These are phyloP conservation scores for Adansonia digitata DNA, from an alignment of 345 rosid species.

Conservation along the genomic window DNA sequence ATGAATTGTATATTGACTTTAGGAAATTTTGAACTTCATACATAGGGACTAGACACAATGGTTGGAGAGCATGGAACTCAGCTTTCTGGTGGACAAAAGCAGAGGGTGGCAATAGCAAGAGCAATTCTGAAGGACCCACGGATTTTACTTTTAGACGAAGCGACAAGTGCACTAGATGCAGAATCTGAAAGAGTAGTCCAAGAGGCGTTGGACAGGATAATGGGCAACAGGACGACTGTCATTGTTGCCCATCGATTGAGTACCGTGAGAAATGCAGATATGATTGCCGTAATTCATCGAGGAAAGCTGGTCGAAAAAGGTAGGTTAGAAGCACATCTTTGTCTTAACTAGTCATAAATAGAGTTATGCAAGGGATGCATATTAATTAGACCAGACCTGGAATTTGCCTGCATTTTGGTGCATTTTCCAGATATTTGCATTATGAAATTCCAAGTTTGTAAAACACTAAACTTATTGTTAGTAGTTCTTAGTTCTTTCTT, in stretches of 20 bases:
- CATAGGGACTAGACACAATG: constrained; percentile 74
- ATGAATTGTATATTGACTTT: background rate
- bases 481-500: background rate
- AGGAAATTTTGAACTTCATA: background rate
- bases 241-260: constrained; percentile 84
- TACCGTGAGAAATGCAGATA: constrained; percentile 65
- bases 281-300: constrained; percentile 68
- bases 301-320: constrained; percentile 89
- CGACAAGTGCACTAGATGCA: constrained; percentile 86
- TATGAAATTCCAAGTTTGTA: background rate
- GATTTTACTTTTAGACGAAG: constrained; percentile 78
- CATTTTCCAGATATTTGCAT: too few species aligned
- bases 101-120: constrained; percentile 85
- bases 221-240: constrained; percentile 71
- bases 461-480: background rate
- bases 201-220: constrained; percentile 76
- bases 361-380: background rate
- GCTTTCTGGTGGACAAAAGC: constrained; percentile 95
- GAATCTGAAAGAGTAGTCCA: constrained; percentile 85
- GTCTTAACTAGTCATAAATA: background rate
- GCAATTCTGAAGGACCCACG: constrained; percentile 78
- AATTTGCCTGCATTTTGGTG: background rate
- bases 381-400: background rate
- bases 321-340: constrained; percentile 8
- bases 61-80: constrained; percentile 94